Percentiles rank a stretch among this genome's conserved stretches.
These are phyloP conservation scores for Globisporangium alternatum DNA, from an alignment of 352 stramenopile species.

Conservation along the genomic window DNA sequence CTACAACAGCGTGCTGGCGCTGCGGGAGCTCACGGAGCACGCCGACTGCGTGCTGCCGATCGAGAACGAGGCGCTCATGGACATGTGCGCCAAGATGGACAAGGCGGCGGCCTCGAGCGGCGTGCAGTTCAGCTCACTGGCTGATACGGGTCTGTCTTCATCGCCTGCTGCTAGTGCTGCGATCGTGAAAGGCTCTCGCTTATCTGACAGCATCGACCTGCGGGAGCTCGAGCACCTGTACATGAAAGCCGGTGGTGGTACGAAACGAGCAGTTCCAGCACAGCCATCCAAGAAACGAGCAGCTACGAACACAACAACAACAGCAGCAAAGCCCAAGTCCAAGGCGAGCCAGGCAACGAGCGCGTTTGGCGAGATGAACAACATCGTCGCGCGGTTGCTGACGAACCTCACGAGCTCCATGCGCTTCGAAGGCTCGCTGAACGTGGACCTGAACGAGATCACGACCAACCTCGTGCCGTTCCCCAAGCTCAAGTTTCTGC, in stretches of 20 bases:
- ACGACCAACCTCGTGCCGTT: conserved; percentile 99
- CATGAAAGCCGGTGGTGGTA: conserved; percentile 1
- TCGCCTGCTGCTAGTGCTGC: conserved; percentile 7
- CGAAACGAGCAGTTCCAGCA: not conserved
- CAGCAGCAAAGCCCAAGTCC: not conserved
- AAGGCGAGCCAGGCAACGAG: conserved; percentile 21
- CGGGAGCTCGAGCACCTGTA: conserved; percentile 50
- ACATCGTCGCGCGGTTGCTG: conserved; percentile 96
- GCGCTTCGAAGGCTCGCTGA: conserved; percentile 97
- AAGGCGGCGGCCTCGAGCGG: conserved; percentile 4
- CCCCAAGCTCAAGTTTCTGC: conserved; percentile 98
- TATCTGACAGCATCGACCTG: conserved; percentile 49
- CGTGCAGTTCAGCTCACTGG: conserved; percentile 19
- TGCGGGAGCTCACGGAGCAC: conserved; percentile 81
- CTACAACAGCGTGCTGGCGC: conserved; percentile 89
- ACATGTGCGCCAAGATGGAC: conserved; percentile 54
- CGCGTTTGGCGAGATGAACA: conserved; percentile 99
- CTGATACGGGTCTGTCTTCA: not conserved
- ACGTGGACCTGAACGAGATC: conserved; percentile 99
- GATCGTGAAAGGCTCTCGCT: conserved; percentile 32
- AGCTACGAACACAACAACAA: not conserved
- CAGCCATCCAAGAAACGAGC: conserved; percentile 17
- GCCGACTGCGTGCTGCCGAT: conserved; percentile 90
- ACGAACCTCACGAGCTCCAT: conserved; percentile 99
- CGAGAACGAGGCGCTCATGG: conserved; percentile 88